Base-by-base conservation (phyloP, 352 stramenopile species). In the Phytophthora rubi region DNA sequence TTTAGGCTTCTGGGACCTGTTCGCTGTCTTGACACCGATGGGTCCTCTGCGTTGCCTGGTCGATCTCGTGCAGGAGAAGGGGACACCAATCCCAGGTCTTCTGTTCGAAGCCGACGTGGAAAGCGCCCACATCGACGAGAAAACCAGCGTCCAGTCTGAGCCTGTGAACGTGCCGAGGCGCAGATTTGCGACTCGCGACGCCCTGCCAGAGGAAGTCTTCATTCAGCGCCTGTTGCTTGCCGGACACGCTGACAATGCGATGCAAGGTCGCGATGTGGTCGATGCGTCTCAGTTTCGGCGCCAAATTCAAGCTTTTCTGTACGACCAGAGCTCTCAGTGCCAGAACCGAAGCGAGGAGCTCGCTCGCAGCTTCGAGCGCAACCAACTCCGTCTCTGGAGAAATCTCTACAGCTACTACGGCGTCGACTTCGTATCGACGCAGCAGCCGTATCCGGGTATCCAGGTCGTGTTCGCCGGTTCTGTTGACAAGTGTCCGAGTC, bases 1-100 rank as follows among this genome's bases (percentile, higher is more conserved):
- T 39, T 77, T 99, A 47, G 97, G 91, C 1, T 90, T 99, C 42
- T 99, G 98, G 82, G 98, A 99, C 78, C 79, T 99, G 6, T 99
- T 97, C 70, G 98, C 98, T 4, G 98, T 99, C 2, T 78, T 99
- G 18, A 97, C 96, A 8, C 97, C 98, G 0, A 94, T 97, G 62
- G 97, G 97, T 10, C 97, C 98, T 16, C 81, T 99, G 16, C 96
- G 97, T 30, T 95, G 90, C 16, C 80, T 99, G 2, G 93, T 95
- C 7, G 86, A 98, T 58, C 77, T 99, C 21, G 95, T 99, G 37
- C 92, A 98, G 51, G 85, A 97, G 56, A 89, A 93, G 45, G 85
- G 86, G 1, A 90, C 82, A 4, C 80, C 86, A 1, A 93, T 99
- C 54, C 96, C 95, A 6, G 97, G 95, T 15, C 76, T 99, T 28